Conservation (phyloP, 139 green algal species). For the Coelastrella sp. region DNA sequence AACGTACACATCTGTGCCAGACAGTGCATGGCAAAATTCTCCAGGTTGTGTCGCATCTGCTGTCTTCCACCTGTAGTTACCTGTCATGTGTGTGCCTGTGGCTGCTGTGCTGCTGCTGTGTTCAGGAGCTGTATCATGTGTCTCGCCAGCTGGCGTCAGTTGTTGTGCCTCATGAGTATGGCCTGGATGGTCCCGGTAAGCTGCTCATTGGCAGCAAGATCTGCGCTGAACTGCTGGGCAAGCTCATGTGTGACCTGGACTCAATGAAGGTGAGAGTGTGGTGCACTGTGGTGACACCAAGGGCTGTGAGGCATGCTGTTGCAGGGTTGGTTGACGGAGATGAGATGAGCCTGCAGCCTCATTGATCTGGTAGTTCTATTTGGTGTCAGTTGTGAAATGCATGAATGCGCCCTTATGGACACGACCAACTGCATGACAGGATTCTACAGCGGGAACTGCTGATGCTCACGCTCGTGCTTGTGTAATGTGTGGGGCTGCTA, state of each 20-base stretch:
- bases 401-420: too few relatives aligned
- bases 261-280: conserved; percentile 72
- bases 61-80: not conserved
- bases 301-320: not conserved
- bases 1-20: not conserved
- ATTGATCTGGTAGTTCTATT: not conserved
- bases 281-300: not conserved
- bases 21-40: not conserved
- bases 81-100: not conserved
- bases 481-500: not conserved
- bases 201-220: conserved; percentile 85
- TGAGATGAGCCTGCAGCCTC: too few relatives aligned
- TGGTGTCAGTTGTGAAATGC: not conserved
- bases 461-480: too few relatives aligned
- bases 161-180: conserved; percentile 89
- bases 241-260: conserved; percentile 93
- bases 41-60: not conserved
- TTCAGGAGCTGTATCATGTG: conserved; percentile 69
- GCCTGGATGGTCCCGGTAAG: conserved; percentile 77
- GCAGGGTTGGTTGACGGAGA: too few relatives aligned
- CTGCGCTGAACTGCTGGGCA: conserved; percentile 83
- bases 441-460: too few relatives aligned
- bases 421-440: too few relatives aligned
- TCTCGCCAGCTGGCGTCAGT: conserved; percentile 83
- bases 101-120: not conserved